These are phyloP conservation scores for Talaromyces verruculosus DNA, from an alignment of 2,329 filamentous ascomycete species.

Conservation along the genomic window DNA sequence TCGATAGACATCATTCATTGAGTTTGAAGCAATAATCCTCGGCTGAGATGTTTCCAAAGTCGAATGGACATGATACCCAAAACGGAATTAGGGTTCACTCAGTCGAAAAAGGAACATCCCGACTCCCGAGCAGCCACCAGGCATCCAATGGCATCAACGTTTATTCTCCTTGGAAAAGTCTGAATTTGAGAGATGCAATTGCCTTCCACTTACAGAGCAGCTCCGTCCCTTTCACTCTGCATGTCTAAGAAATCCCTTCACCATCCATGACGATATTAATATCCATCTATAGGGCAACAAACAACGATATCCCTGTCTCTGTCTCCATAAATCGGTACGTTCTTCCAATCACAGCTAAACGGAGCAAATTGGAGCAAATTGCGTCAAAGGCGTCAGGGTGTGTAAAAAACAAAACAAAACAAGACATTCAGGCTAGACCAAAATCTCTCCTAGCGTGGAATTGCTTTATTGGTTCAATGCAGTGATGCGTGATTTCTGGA, in stretches of 20 bases:
- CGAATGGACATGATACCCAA: background rate
- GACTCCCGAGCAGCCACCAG: background rate
- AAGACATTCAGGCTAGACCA: background rate
- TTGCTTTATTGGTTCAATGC: background rate
- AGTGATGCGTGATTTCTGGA: conserved; percentile 7
- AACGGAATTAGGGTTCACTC: background rate
- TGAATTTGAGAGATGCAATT: background rate
- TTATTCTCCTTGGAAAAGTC: background rate
- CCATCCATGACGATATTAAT: conserved; percentile 8
- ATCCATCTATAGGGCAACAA: conserved; percentile 3
- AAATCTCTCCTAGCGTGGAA: conserved; percentile 5
- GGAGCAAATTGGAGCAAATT: background rate
- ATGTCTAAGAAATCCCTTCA: background rate
- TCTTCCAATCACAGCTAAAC: conserved; percentile 1
- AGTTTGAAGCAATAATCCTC: background rate
- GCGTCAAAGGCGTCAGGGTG: background rate
- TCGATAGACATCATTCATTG: background rate
- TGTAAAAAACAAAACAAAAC: background rate
- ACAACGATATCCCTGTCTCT: conserved; percentile 1
- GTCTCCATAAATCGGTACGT: background rate
- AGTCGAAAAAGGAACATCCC: background rate
- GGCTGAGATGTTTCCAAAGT: background rate
- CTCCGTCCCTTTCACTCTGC: background rate
- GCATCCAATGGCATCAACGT: background rate
- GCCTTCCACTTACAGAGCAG: background rate